Conservation (phyloP, 2,329 filamentous ascomycete species). For the Drechslerella coelobrocha region DNA sequence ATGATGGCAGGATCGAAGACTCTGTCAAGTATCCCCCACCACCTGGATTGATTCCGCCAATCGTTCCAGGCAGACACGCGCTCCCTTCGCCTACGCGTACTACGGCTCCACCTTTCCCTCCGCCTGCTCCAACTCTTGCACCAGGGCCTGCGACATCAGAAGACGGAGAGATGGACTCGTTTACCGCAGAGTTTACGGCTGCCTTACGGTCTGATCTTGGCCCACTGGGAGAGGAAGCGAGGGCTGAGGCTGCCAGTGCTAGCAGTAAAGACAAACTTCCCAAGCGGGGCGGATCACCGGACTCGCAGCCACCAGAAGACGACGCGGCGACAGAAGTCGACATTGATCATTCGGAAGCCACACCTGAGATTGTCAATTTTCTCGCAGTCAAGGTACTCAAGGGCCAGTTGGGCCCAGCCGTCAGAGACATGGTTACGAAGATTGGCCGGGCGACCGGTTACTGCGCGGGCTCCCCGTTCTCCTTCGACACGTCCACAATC, state of each 20-base stretch:
- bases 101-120: too few species aligned
- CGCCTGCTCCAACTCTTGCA: neutral
- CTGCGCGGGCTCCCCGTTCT: constrained; percentile 15
- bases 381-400: constrained; percentile 47
- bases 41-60: neutral
- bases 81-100: neutral
- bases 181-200: constrained; percentile 41
- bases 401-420: constrained; percentile 37
- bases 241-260: neutral
- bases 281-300: neutral
- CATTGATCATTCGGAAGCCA: constrained; percentile 46
- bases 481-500: neutral
- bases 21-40: constrained; percentile 32
- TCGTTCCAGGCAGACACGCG: neutral
- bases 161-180: constrained; percentile 33
- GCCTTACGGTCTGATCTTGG: constrained; percentile 39
- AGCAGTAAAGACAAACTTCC: neutral
- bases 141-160: too few species aligned
- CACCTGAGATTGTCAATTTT: constrained; percentile 48
- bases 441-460: constrained; percentile 46
- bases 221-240: neutral
- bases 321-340: constrained; percentile 47
- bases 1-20: constrained; percentile 38
- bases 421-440: constrained; percentile 47
- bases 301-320: constrained; percentile 12